phyloP scores from a whole-genome alignment of 345 rosid genomes.

The Isatis tinctoria region DNA sequence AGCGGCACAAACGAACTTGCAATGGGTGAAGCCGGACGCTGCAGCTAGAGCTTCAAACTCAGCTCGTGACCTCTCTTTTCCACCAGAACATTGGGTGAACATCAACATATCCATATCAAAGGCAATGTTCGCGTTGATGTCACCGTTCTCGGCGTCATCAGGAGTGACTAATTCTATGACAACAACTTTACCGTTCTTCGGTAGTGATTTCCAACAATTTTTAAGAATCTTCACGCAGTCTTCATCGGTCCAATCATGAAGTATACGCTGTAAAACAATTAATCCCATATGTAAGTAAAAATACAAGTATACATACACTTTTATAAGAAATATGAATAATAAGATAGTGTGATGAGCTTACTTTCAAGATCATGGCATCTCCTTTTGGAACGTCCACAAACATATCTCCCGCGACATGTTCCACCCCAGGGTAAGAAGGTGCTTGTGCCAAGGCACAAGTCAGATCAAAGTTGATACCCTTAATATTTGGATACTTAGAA shows the following conservation, averaged over 20 bases:
- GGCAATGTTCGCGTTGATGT: constrained; percentile 35
- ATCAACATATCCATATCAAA: constrained; percentile 42
- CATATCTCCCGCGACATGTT: constrained; percentile 90
- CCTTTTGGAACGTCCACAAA: constrained; percentile 63
- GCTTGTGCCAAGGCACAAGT: constrained; percentile 30
- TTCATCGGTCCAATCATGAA: constrained; percentile 45
- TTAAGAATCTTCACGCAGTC: constrained; percentile 42
- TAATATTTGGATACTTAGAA: constrained; percentile 43
- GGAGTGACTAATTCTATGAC: constrained; percentile 43
- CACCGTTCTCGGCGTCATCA: constrained; percentile 12
- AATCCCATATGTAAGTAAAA: neutral
- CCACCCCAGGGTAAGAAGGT: constrained; percentile 38
- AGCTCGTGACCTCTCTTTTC: constrained; percentile 41
- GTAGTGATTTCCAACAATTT: constrained; percentile 46
- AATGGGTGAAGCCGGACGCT: constrained; percentile 37
- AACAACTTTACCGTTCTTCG: constrained; percentile 40
- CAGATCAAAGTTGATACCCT: constrained; percentile 50
- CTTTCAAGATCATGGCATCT: constrained; percentile 89
- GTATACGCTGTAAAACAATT: constrained; percentile 32
- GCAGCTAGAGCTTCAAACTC: constrained; percentile 45
- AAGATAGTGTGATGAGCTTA: neutral
- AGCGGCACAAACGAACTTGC: constrained; percentile 16
- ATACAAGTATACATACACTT: neutral
- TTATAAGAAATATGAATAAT: neutral
- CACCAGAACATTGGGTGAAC: constrained; percentile 42